Evolutionary conservation across 495 filamentous ascomycete species (phyloP).

Genomic region (Penicillium dipodomyicola): DNA sequence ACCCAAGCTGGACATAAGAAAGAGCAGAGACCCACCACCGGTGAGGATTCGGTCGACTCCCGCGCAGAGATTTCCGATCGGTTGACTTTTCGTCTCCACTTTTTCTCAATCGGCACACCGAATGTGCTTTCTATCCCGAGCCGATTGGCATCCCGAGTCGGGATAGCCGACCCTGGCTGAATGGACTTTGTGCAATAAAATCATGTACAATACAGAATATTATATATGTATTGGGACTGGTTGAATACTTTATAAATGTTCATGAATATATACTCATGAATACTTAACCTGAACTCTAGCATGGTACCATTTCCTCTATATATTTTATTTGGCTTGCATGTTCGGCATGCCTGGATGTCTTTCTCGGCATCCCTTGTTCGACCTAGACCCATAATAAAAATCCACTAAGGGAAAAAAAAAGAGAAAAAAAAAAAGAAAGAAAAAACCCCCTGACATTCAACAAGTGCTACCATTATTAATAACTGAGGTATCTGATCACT

Average conservation of each 20-base stretch:
- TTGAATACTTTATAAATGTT: neutral
- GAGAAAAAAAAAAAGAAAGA: slow-evolving; percentile 16
- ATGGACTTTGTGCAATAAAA: neutral
- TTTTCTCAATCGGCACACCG: slow-evolving; percentile 31
- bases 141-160: slow-evolving; percentile 20
- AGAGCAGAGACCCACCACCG: slow-evolving; percentile 22
- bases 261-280: neutral
- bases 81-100: slow-evolving; percentile 18
- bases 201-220: neutral
- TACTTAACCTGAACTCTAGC: neutral
- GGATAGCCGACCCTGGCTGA: slow-evolving; percentile 13
- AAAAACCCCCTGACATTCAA: neutral
- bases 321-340: neutral
- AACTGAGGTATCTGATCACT: slow-evolving; percentile 12
- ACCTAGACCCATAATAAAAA: slow-evolving; percentile 20
- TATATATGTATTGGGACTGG: neutral
- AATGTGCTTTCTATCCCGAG: slow-evolving; percentile 20
- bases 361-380: slow-evolving; percentile 14
- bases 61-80: slow-evolving; percentile 25
- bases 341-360: neutral
- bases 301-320: neutral
- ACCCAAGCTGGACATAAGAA: neutral
- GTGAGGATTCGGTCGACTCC: slow-evolving; percentile 27
- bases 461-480: neutral
- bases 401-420: slow-evolving; percentile 14